Base-by-base conservation (phyloP, 495 filamentous ascomycete species). In the Penicillium coffeae region DNA sequence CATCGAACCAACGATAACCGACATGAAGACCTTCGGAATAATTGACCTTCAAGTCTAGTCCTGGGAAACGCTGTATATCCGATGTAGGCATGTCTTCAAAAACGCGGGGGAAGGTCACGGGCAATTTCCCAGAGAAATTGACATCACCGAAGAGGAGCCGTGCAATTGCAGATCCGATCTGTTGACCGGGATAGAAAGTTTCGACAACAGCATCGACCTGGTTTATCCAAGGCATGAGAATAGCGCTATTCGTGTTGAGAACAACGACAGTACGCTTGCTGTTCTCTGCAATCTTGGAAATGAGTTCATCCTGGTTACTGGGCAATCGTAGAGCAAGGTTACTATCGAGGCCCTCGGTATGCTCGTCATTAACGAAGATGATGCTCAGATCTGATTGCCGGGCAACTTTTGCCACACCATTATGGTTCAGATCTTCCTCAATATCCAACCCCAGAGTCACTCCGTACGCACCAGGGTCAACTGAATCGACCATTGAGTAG, bases 1-100 rank as follows among this genome's bases (percentile, higher is more conserved):
- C 71, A 60, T 90, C 86, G 65, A 86, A 91, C 64, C 86, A 81
- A 6, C 83, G 71, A 59, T 90, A 89, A 4, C 86, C 86, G 50
- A 90, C 79, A 65, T 82, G 86, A 21, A 90, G 62, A 22, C 79
- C 79, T 62, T 89, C 85, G 16, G 32, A 34, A 21, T 45, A 45
- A 10, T 45, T 22, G 16, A 18, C 21, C 39, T 42, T 30, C 19
- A 25, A 21, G 39, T 27, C 30, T n/a, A 25, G 20, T 27, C 39
- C 39, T 42, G 39, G 39, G 39, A 18, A 42, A 22, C 20, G 21
- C 21, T 39, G 16, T 19, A 39, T 39, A 12, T 30, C 21, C 20
- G 21, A n/a, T 19, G 39, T 25, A n/a, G 39, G 39, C 20, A n/a
- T 25, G 20, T 42, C 39, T 30, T n/a, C 39, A 22, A 42, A 21